These are phyloP conservation scores for Gynandropsis gynandra DNA, from an alignment of 345 rosid species.

Conservation along the genomic window DNA sequence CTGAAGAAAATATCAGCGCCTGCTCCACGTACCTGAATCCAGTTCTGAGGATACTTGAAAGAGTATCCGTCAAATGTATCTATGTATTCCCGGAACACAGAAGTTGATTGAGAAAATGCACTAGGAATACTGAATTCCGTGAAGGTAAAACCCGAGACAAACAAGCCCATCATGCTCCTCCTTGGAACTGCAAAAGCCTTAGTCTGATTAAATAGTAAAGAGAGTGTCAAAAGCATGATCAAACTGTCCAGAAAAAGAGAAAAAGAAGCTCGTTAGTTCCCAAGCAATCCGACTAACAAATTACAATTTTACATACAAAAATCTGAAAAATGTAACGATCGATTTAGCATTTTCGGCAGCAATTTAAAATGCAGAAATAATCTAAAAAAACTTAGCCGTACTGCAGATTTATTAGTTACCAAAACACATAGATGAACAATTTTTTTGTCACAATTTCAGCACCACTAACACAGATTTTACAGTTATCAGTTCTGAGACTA, in stretches of 20 bases:
- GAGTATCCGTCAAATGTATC: conserved; percentile 92
- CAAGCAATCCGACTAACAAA: too few species aligned
- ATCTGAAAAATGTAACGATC: too few species aligned
- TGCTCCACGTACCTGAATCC: conserved; percentile 89
- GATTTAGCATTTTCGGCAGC: too few species aligned
- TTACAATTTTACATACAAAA: too few species aligned
- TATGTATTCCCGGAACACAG: conserved; percentile 64
- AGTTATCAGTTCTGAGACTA: too few species aligned
- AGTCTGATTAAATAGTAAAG: conserved; percentile 45
- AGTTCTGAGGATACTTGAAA: conserved; percentile 72
- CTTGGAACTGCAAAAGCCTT: conserved; percentile 79
- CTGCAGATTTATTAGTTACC: too few species aligned
- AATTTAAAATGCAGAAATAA: too few species aligned
- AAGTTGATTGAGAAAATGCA: conserved; percentile 42
- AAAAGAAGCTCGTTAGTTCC: background rate
- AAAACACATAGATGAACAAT: too few species aligned
- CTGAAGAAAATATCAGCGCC: conserved; percentile 96
- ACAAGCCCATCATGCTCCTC: conserved; percentile 43
- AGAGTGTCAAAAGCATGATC: conserved; percentile 20
- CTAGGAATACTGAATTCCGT: conserved; percentile 27
- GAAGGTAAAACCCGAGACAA: conserved; percentile 48
- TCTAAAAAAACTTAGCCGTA: too few species aligned
- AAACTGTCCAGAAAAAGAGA: background rate
- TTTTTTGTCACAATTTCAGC: too few species aligned
- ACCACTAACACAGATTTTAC: too few species aligned